Conservation (phyloP, 2,329 filamentous ascomycete species). For the Fusarium sp. region DNA sequence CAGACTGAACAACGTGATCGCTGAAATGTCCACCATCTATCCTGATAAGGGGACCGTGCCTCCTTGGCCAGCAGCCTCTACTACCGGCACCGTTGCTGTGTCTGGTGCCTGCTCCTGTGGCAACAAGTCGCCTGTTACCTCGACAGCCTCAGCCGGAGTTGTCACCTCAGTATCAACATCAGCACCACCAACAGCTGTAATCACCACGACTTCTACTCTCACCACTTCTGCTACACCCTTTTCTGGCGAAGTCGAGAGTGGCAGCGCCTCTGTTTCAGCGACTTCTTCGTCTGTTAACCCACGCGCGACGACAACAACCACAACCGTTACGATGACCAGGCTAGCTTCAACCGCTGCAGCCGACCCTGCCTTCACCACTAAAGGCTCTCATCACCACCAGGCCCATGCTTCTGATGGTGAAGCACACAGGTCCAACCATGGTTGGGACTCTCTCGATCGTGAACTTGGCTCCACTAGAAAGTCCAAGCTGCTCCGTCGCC, state of each 20-base stretch:
- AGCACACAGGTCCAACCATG: background rate
- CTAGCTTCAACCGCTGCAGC: background rate
- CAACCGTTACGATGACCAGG: constrained; percentile 1
- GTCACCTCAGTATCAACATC: background rate
- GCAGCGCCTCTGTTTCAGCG: background rate
- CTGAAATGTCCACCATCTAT: constrained; percentile 4
- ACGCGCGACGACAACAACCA: background rate
- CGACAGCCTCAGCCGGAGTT: background rate
- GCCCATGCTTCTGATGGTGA: background rate
- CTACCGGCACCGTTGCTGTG: background rate
- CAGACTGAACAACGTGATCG: constrained; percentile 2
- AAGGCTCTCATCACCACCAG: background rate
- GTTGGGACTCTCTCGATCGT: background rate
- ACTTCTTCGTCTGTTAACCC: background rate
- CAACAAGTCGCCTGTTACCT: background rate
- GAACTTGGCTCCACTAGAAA: background rate
- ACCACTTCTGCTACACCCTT: background rate
- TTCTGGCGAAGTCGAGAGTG: background rate
- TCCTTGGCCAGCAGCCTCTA: background rate
- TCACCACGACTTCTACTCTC: background rate
- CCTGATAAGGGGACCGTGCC: background rate
- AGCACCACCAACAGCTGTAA: background rate
- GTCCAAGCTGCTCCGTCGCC: background rate
- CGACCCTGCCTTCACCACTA: background rate
- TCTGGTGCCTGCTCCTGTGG: background rate